These are phyloP conservation scores for Astrocystis sublimbata DNA, from an alignment of 495 filamentous ascomycete genomes.

Conservation along the genomic window DNA sequence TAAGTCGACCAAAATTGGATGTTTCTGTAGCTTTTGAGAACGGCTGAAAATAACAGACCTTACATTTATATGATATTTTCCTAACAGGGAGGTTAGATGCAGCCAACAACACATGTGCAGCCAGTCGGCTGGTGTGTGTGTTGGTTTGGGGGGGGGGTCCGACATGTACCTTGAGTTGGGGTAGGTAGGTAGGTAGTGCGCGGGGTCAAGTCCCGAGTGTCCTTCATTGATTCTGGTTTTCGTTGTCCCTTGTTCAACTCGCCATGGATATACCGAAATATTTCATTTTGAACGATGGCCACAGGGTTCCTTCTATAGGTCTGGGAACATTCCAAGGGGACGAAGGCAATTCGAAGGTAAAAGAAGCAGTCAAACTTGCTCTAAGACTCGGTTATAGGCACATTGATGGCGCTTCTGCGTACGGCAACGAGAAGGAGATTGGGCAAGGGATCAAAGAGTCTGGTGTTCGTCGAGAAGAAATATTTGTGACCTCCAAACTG, in stretches of 20 bases:
- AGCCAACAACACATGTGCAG: not conserved
- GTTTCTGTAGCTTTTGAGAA: constrained; percentile 4
- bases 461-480: constrained; percentile 34
- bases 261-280: constrained; percentile 7
- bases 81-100: not conserved
- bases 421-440: constrained; percentile 44
- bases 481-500: constrained; percentile 45
- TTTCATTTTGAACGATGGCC: constrained; percentile 29
- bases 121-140: not conserved
- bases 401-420: constrained; percentile 42
- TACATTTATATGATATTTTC: constrained; percentile 1
- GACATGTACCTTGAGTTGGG: not conserved
- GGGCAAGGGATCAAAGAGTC: constrained; percentile 42
- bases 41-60: not conserved
- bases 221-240: constrained; percentile 6
- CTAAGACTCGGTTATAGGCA: constrained; percentile 41
- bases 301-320: constrained; percentile 31
- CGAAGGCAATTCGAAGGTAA: constrained; percentile 29
- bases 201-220: not conserved
- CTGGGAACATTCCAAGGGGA: constrained; percentile 35
- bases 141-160: too few relatives aligned
- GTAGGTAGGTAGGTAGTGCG: too few relatives aligned
- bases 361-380: constrained; percentile 37
- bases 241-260: constrained; percentile 17
- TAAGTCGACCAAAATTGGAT: not conserved